Evolutionary conservation across 1,284 basidiomycete genomes (phyloP).

Genomic region (Pascua sp.): DNA sequence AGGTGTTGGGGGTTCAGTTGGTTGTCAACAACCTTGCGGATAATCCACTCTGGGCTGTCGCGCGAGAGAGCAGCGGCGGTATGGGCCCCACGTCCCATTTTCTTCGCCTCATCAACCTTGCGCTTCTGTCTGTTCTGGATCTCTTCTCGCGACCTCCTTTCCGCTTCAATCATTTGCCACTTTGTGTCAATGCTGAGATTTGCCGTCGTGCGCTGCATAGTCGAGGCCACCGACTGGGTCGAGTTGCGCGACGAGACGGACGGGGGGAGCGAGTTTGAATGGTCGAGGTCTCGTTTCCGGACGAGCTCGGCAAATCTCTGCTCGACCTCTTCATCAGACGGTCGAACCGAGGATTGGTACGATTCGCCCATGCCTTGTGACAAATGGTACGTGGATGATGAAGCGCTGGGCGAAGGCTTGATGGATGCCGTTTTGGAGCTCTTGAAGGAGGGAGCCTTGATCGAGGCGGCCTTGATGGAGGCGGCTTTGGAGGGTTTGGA

Average conservation of each 20-base stretch:
- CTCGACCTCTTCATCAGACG: constrained; percentile 71
- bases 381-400: too few relatives aligned
- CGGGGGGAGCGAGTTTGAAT: constrained; percentile 9
- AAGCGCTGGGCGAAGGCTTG: too few relatives aligned
- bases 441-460: constrained; percentile 1
- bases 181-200: constrained; percentile 75
- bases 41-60: constrained; percentile 67
- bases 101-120: constrained; percentile 56
- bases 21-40: constrained; percentile 37
- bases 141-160: constrained; percentile 57
- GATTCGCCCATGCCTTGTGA: too few relatives aligned
- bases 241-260: constrained; percentile 16
- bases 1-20: constrained; percentile 36
- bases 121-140: constrained; percentile 27
- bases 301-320: constrained; percentile 70
- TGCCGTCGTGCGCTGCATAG: constrained; percentile 26
- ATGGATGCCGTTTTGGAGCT: too few relatives aligned
- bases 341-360: constrained; percentile 52
- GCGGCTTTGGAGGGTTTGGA: constrained; percentile 15
- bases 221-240: constrained; percentile 15
- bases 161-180: constrained; percentile 85
- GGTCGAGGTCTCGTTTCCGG: constrained; percentile 61
- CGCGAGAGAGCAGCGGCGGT: constrained; percentile 49
- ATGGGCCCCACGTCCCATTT: constrained; percentile 52
- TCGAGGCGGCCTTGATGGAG: neutral